Evolutionary conservation across 768 basidiomycete genomes (phyloP).

Genomic region (Collybia sordida): DNA sequence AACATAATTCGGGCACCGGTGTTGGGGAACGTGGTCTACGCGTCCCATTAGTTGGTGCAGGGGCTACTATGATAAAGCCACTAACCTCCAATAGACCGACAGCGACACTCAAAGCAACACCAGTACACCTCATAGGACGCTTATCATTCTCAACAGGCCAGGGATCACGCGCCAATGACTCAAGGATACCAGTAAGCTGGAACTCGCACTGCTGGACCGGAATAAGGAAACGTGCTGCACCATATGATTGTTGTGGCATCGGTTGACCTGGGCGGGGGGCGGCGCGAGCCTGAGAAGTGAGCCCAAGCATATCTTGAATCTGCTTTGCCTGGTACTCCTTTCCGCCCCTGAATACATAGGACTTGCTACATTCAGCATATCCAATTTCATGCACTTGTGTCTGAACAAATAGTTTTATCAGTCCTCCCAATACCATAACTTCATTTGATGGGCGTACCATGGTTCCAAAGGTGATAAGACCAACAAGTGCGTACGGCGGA

Average conservation of each 20-base stretch:
- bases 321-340: constrained; percentile 97
- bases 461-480: constrained; percentile 94
- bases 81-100: constrained; percentile 85
- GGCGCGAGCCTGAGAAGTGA: constrained; percentile 75
- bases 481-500: constrained; percentile 93
- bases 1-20: constrained; percentile 96
- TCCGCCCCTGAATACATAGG: constrained; percentile 97
- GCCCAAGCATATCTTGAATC: constrained; percentile 96
- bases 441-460: constrained; percentile 61
- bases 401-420: constrained; percentile 36
- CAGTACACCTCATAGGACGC: constrained; percentile 90
- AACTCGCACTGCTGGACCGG: constrained; percentile 94
- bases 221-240: constrained; percentile 88
- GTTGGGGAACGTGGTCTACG: constrained; percentile 83
- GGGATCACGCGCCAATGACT: constrained; percentile 84
- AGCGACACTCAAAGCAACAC: constrained; percentile 91
- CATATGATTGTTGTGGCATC: constrained; percentile 75
- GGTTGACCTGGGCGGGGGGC: constrained; percentile 87
- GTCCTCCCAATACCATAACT: neutral
- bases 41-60: neutral
- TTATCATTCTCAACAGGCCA: constrained; percentile 98
- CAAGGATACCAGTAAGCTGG: constrained; percentile 91
- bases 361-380: constrained; percentile 94
- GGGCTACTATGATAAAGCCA: neutral
- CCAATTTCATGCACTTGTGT: constrained; percentile 98